Evolutionary conservation across 202 grass and related monocot genomes (phyloP), one percentile per base, ranked within the genome.

Genomic region (Dendrocalamus latiflorus): DNA sequence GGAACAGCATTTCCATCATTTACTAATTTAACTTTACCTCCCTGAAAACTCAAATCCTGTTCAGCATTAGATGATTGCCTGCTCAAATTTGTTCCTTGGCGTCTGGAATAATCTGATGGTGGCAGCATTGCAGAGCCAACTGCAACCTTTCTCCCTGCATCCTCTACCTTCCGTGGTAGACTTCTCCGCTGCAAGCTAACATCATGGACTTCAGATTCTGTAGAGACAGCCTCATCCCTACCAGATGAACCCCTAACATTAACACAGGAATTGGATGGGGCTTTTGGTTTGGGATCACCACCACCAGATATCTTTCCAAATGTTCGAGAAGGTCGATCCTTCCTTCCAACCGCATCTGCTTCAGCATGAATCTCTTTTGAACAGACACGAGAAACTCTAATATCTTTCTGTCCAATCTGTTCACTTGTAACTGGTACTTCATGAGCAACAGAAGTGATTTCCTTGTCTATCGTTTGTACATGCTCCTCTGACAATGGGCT

Each of bases 271-370:
- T 82, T 86, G 37, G 81, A 91, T 47, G 72, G 68, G 1, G 48
- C 16, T 83, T 87, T 94, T 72, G 83, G n/a, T 85, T 87, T 91
- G 54, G 55, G 79, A 75, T 90, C 83, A 60, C 56, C 74, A 30
- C 63, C 75, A 48, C 77, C 77, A 44, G 84, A 90, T 54, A 22
- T 55, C 71, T 86, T 91, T 83, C 82, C 77, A 87, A 85, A 71
- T 79, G 76, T 72, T 74, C 68, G 74, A 30, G 76, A 76, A 56
- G 77, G 73, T 39, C 65, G 81, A 60, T 75, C 79, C 80, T 81
- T 90, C 54, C 33, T 83, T 86, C 79, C 56, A 41, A 42, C 14
- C 69, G 18, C 70, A 74, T 86, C 85, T 90, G 61, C 75, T 83
- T 78, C 77, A 65, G 74, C 77, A 50, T 67, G 45, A 65, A 77